Conservation (phyloP, 192 early-diverging fungal species). For the Linnemannia hyalina region DNA sequence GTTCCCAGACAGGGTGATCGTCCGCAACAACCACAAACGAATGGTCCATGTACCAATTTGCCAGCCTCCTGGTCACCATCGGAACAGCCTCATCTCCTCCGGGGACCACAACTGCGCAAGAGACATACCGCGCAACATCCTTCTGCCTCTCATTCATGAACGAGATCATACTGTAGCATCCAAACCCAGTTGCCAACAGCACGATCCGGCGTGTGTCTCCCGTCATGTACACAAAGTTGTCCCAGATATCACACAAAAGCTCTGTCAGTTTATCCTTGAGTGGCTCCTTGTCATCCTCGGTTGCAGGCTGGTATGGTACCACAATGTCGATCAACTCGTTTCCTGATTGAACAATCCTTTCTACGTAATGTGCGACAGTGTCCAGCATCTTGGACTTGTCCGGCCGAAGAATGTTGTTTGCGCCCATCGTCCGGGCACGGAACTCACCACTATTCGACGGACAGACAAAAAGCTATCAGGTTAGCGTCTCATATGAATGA, state of each 20-base stretch:
- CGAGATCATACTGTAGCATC: slow-evolving; percentile 47
- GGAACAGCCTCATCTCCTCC: slow-evolving; percentile 47
- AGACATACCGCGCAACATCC: slow-evolving; percentile 41
- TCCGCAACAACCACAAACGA: slow-evolving; percentile 49
- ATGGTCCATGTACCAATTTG: slow-evolving; percentile 42
- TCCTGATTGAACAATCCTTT: slow-evolving; percentile 38
- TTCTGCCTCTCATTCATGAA: slow-evolving; percentile 58
- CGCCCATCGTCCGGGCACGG: slow-evolving; percentile 29
- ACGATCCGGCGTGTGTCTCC: slow-evolving; percentile 34
- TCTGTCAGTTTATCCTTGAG: slow-evolving; percentile 46
- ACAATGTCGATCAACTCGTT: slow-evolving; percentile 44
- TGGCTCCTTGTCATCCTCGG: slow-evolving; percentile 36
- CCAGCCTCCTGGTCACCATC: slow-evolving; percentile 43
- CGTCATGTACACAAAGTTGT: slow-evolving; percentile 38
- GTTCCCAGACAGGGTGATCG: slow-evolving; percentile 45
- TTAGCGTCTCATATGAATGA: neutral
- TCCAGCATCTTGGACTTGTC: slow-evolving; percentile 49
- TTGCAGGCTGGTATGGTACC: slow-evolving; percentile 41
- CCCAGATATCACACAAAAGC: slow-evolving; percentile 55
- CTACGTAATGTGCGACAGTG: slow-evolving; percentile 46
- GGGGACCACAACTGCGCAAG: slow-evolving; percentile 53
- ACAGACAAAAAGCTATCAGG: slow-evolving; percentile 4
- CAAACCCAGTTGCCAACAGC: slow-evolving; percentile 51
- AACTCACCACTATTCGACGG: slow-evolving; percentile 29
- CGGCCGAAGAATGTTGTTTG: slow-evolving; percentile 39